phyloP scores from a whole-genome alignment of 805 yeast genomes.

The Lipomyces yamadae region DNA sequence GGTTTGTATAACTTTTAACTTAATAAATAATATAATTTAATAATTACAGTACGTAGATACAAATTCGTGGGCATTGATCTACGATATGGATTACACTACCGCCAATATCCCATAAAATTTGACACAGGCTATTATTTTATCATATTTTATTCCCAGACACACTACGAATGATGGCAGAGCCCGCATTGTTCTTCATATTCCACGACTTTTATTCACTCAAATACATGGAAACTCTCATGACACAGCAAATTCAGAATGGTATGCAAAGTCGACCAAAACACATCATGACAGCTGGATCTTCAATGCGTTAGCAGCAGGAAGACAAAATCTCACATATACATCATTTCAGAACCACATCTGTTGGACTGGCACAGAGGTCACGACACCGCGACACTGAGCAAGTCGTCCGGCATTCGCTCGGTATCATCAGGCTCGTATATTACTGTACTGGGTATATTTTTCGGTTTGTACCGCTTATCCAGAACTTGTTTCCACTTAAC shows the following conservation, averaged over 20 bases:
- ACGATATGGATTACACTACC: too few relatives aligned
- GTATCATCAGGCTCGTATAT: constrained; percentile 1
- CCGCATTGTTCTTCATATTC: not conserved
- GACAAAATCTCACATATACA: not conserved
- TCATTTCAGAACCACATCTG: too few relatives aligned
- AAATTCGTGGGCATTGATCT: too few relatives aligned
- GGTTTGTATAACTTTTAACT: too few relatives aligned
- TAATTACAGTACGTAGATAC: too few relatives aligned
- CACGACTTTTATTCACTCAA: not conserved
- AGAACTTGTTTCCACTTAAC: constrained; percentile 51
- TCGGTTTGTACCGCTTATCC: constrained; percentile 27
- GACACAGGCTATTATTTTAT: too few relatives aligned
- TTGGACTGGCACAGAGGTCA: too few relatives aligned
- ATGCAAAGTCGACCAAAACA: not conserved
- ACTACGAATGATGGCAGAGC: too few relatives aligned
- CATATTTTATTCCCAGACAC: too few relatives aligned
- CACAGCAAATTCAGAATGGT: not conserved
- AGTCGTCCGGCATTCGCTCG: constrained; percentile 8
- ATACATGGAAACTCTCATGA: not conserved
- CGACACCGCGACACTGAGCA: not conserved
- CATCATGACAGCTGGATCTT: constrained; percentile 2
- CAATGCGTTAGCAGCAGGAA: constrained; percentile 1
- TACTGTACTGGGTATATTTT: constrained; percentile 21
- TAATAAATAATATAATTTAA: too few relatives aligned
- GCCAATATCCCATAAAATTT: too few relatives aligned